Evolutionary conservation across 2,329 filamentous ascomycete genomes (phyloP).

Genomic region (Venturia asperata): DNA sequence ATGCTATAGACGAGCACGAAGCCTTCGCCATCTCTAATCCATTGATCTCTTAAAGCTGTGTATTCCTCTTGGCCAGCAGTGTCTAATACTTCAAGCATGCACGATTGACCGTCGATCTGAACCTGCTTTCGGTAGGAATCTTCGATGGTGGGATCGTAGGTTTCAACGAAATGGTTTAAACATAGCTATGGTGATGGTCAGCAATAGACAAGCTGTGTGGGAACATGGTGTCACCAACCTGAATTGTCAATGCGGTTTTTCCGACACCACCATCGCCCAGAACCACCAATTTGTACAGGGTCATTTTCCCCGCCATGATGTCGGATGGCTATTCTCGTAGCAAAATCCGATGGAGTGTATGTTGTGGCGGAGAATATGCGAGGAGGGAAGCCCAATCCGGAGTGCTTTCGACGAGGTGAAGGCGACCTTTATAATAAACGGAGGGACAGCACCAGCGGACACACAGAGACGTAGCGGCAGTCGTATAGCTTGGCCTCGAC

Average conservation of each 20-base stretch:
- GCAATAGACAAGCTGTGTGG: neutral
- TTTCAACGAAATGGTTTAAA: slow-evolving; percentile 97
- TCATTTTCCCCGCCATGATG: slow-evolving; percentile 86
- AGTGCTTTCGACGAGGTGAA: neutral
- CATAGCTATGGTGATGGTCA: slow-evolving; percentile 58
- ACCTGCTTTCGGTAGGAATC: slow-evolving; percentile 64
- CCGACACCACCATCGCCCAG: slow-evolving; percentile 89
- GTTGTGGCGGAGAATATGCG: neutral
- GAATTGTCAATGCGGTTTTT: slow-evolving; percentile 89
- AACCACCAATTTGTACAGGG: slow-evolving; percentile 92
- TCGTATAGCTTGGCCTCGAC: slow-evolving; percentile 5
- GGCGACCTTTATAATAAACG: neutral
- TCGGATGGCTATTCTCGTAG: slow-evolving; percentile 10
- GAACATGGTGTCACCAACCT: slow-evolving; percentile 58
- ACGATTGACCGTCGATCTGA: slow-evolving; percentile 87
- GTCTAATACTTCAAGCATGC: slow-evolving; percentile 95
- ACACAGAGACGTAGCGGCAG: slow-evolving; percentile 2
- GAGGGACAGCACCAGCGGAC: neutral
- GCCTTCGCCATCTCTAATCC: slow-evolving; percentile 95
- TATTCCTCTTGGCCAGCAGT: slow-evolving; percentile 98
- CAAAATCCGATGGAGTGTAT: neutral
- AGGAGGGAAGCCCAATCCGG: neutral
- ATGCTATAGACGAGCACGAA: slow-evolving; percentile 98
- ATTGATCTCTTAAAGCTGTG: slow-evolving; percentile 91
- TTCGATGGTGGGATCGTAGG: slow-evolving; percentile 63